Conservation (phyloP, 495 filamentous ascomycete genomes). For the Aspergillus avenaceus region DNA sequence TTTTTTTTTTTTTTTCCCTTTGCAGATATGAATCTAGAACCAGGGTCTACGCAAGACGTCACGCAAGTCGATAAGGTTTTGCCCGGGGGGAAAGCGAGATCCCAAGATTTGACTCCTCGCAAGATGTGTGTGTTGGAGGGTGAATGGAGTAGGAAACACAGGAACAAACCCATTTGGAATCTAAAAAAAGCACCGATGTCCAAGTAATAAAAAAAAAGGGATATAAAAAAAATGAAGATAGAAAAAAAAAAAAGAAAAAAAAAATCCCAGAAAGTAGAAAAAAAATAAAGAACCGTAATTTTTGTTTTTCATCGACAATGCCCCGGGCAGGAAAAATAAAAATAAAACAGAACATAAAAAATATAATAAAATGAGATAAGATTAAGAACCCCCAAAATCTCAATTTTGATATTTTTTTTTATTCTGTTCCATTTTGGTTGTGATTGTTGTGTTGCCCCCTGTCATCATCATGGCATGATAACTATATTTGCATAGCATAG, state of each 20-base stretch:
- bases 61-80: no score
- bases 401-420: background rate
- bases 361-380: background rate
- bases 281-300: no score
- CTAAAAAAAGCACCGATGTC: background rate
- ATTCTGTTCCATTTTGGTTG: background rate
- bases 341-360: background rate
- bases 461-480: slow-evolving; percentile 1
- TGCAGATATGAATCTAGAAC: no score
- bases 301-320: background rate
- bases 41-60: no score
- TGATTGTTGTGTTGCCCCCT: background rate
- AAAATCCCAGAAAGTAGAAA: background rate
- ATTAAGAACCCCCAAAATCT: background rate
- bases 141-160: no score
- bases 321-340: background rate
- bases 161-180: background rate
- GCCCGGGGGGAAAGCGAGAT: no score
- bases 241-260: background rate
- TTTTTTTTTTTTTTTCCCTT: no score
- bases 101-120: no score
- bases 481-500: slow-evolving; percentile 1
- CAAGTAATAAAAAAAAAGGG: no score
- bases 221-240: no score
- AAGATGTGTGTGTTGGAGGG: no score